Percentiles rank a stretch among this genome's conserved stretches.
phyloP scores from a whole-genome alignment of 306 rosid species.

The Spatholobus suberectus region DNA sequence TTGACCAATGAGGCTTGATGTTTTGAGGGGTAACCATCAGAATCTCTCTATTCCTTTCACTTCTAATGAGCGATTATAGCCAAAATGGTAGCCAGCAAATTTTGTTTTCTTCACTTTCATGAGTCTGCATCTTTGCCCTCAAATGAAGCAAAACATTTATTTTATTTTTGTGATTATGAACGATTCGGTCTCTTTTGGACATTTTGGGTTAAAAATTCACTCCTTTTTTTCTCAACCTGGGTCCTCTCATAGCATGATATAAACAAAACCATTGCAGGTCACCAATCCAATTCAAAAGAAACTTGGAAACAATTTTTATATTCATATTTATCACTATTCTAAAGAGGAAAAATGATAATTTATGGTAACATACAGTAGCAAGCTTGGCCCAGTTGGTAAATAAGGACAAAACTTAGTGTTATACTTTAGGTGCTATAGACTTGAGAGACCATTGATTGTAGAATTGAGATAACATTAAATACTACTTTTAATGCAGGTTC shows the following conservation, averaged over 20 bases:
- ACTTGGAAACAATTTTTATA: not conserved
- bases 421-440: not conserved
- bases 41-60: conserved; percentile 23
- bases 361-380: not conserved
- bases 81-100: conserved; percentile 45
- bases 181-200: conserved; percentile 24
- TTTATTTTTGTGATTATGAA: not conserved
- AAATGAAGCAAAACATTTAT: conserved; percentile 40
- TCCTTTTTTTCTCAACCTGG: not conserved
- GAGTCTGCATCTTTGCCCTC: conserved; percentile 36
- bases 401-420: not conserved
- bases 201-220: not conserved
- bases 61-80: conserved; percentile 15
- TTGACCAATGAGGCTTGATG: not conserved
- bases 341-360: not conserved
- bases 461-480: not conserved
- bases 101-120: conserved; percentile 34
- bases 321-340: not conserved
- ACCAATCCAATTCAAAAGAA: conserved; percentile 5
- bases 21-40: not conserved
- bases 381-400: not conserved
- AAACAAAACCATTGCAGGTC: not conserved
- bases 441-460: not conserved
- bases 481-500: not conserved
- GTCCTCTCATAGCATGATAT: not conserved